Evolutionary conservation across 257 asterid genomes (phyloP), one percentile per base, ranked within the genome.

Genomic region (Striga asiatica): DNA sequence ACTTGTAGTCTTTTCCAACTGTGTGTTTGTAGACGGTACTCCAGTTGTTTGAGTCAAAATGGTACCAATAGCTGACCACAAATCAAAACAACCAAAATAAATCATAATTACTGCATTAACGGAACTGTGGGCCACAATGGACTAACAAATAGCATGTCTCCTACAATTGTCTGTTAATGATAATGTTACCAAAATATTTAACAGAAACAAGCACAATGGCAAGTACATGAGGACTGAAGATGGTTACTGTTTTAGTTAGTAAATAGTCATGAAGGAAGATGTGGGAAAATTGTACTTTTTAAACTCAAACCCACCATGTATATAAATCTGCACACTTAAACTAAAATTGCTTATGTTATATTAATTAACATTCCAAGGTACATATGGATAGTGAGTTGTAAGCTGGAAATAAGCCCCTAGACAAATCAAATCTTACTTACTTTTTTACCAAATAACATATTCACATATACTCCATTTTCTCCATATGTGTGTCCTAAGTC

Each of bases 11-110:
- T 58, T 79, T 78, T 37, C 88, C 94, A 14, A 79, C 74, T 11
- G 80, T 80, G 82, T 84, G 98, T 65, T 87, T 87, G 60, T 87
- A 91, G 25, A 80, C 97, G 0, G 84, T 52, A 55, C 89, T 87
- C 98, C 98, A 87, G 52, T 80, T 53, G 75, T 84, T 75, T 23
- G 95, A 42, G 55, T 91, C 93, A 54, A 87, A 87, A 58, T 77
- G 64, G 78, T 91, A 84, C 85, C 70, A 78, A 62, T 84, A 91
- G 78, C 97, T 89, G 83, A 68, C 42, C 56, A 70, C 25, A 61
- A 12, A 46, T 58, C 41, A 51, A 42, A 42, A 39, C 18, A 39
- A 39, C n/a, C n/a, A 27, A 27, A 55, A 58, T 45, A 45, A 28
- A 49, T 29, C 16, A 66, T 4, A 53, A n/a, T 17, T 22, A 57